phyloP scores from a whole-genome alignment of 257 asterid species.

The Plantago ovata region DNA sequence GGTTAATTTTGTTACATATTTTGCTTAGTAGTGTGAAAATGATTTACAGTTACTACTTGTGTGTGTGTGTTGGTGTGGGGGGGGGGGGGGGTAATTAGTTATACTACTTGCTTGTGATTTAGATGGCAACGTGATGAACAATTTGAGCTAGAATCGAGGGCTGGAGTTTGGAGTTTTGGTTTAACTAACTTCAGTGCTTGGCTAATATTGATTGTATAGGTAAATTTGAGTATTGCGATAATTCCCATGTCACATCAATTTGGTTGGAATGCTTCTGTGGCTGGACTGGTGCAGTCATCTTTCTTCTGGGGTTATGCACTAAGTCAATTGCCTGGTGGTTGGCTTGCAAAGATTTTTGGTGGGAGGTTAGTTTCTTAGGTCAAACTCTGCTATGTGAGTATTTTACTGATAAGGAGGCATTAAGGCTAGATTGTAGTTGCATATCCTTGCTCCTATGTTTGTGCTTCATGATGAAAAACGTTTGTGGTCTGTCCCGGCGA shows the following conservation, averaged over 20 bases:
- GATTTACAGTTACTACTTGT: too few species aligned
- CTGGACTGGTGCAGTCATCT: slow-evolving; percentile 97
- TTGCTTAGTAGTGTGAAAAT: too few species aligned
- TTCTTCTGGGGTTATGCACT: slow-evolving; percentile 99
- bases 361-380: slow-evolving; percentile 74
- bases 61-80: too few species aligned
- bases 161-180: neutral
- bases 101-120: too few species aligned
- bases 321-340: slow-evolving; percentile 98
- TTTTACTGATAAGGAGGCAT: neutral
- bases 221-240: slow-evolving; percentile 90
- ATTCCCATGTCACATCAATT: slow-evolving; percentile 97
- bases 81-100: too few species aligned
- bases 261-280: slow-evolving; percentile 92
- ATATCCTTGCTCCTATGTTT: slow-evolving; percentile 7
- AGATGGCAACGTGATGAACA: too few species aligned
- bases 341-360: slow-evolving; percentile 89
- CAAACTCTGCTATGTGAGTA: slow-evolving; percentile 5
- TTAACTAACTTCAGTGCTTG: neutral
- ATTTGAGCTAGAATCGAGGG: too few species aligned
- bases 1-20: too few species aligned
- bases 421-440: neutral
- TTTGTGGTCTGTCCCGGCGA: slow-evolving; percentile 3
- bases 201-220: slow-evolving; percentile 43
- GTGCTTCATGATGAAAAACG: slow-evolving; percentile 13